Conservation (phyloP, 306 rosid species). For the Luffa acutangula region DNA sequence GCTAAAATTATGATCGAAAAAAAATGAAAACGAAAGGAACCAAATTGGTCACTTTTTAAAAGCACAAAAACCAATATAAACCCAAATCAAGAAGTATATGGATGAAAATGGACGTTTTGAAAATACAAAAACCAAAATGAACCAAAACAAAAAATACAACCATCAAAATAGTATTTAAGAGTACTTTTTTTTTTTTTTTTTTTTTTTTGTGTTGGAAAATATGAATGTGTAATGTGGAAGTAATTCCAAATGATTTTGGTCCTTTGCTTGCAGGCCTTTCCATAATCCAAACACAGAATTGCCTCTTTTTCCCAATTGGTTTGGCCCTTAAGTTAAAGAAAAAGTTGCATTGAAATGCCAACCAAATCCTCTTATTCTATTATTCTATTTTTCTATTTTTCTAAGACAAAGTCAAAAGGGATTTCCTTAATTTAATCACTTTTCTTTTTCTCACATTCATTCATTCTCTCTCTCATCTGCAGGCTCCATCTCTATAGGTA, state of each 20-base stretch:
- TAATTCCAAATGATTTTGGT: constrained; percentile 7
- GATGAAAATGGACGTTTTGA: too few species aligned
- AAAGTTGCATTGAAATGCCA: constrained; percentile 1
- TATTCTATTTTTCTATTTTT: not conserved
- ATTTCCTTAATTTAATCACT: not conserved
- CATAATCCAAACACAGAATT: not conserved
- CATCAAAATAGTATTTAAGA: too few species aligned
- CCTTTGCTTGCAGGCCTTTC: not conserved
- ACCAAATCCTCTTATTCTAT: not conserved
- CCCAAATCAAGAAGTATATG: too few species aligned
- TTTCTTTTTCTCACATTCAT: not conserved
- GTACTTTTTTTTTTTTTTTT: not conserved
- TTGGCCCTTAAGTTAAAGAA: not conserved
- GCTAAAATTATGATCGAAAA: too few species aligned
- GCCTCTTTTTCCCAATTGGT: not conserved
- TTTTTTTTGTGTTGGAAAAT: not conserved
- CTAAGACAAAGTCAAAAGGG: not conserved
- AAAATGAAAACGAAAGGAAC: too few species aligned
- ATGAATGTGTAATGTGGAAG: constrained; percentile 6
- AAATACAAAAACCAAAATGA: too few species aligned
- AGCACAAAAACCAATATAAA: too few species aligned
- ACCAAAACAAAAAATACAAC: too few species aligned
- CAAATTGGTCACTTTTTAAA: too few species aligned
- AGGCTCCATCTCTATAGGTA: not conserved
- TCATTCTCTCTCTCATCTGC: not conserved